Conservation (phyloP, 352 stramenopile genomes). For the Phytopythium helicoides region DNA sequence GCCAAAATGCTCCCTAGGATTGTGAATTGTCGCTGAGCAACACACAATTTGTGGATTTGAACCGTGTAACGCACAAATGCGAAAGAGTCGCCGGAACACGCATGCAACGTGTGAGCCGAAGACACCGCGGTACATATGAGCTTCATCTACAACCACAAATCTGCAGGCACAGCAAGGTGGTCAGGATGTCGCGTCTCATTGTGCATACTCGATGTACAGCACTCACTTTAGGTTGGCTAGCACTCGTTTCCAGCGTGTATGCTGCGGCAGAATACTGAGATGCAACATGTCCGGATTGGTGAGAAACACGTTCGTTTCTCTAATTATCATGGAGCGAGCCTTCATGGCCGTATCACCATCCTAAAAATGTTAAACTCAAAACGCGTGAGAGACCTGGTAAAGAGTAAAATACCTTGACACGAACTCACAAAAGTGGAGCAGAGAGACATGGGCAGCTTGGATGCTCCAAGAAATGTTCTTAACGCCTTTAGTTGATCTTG, state of each 20-base stretch:
- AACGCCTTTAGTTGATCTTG: conserved; percentile 97
- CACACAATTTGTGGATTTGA: conserved; percentile 89
- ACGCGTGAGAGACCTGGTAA: conserved; percentile 1
- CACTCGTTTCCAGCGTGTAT: conserved; percentile 88
- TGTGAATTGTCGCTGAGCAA: conserved; percentile 96
- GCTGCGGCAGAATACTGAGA: conserved; percentile 93
- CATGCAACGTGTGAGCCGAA: conserved; percentile 84
- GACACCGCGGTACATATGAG: conserved; percentile 94
- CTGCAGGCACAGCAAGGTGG: conserved; percentile 19
- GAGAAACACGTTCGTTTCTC: conserved; percentile 93
- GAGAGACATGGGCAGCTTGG: conserved; percentile 41
- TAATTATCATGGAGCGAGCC: conserved; percentile 80
- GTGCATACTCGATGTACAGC: neutral
- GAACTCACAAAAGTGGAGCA: conserved; percentile 63
- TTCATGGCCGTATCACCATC: conserved; percentile 95
- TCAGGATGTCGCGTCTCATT: neutral
- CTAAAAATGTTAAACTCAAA: conserved; percentile 23
- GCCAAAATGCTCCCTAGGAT: conserved; percentile 91
- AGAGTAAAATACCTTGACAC: neutral
- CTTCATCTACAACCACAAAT: conserved; percentile 80
- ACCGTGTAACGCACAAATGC: conserved; percentile 83
- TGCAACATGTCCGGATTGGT: conserved; percentile 99
- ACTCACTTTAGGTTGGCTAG: conserved; percentile 87
- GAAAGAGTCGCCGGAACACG: conserved; percentile 90
- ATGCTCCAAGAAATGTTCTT: conserved; percentile 58